A percentile compares a stretch with the other conserved stretches of the same genome.
phyloP scores from a whole-genome alignment of 768 basidiomycete genomes.

The Gloeopeniophorella convolvens region DNA sequence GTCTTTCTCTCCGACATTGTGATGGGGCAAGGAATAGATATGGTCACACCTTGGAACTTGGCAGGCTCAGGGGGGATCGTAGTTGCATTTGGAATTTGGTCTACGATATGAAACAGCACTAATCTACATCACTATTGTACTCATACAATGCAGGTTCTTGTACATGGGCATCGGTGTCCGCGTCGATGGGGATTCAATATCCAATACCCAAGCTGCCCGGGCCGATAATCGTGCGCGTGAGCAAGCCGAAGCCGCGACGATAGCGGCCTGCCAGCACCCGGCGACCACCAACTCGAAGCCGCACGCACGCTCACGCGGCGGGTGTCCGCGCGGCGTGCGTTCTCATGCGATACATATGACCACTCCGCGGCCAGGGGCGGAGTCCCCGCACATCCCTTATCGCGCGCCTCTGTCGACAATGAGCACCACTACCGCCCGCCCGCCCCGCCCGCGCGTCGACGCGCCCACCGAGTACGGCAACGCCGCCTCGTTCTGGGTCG shows the following conservation, averaged over 20 bases:
- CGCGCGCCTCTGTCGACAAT: constrained; percentile 13
- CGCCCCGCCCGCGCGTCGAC: constrained; percentile 39
- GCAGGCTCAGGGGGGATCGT: constrained; percentile 76
- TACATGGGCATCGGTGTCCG: background rate
- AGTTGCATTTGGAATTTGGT: constrained; percentile 76
- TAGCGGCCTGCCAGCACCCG: too few species aligned
- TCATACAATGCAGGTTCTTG: background rate
- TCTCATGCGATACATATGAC: too few species aligned
- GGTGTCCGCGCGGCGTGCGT: too few species aligned
- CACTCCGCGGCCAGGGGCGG: too few species aligned
- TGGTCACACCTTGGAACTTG: constrained; percentile 65
- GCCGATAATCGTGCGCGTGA: too few species aligned
- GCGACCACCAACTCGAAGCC: too few species aligned
- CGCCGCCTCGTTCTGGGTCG: constrained; percentile 55
- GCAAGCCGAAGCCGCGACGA: too few species aligned
- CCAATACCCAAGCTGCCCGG: too few species aligned
- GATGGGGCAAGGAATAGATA: constrained; percentile 56
- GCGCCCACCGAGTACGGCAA: constrained; percentile 49
- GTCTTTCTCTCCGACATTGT: constrained; percentile 74
- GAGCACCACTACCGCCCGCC: constrained; percentile 36
- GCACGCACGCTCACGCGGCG: too few species aligned
- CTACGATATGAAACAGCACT: constrained; percentile 52
- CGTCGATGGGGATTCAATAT: too few species aligned
- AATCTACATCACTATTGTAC: background rate
- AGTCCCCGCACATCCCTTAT: too few species aligned